These are phyloP conservation scores for Geotrichum bryndzae DNA, from an alignment of 1,139 yeast genomes.

Conservation along the genomic window DNA sequence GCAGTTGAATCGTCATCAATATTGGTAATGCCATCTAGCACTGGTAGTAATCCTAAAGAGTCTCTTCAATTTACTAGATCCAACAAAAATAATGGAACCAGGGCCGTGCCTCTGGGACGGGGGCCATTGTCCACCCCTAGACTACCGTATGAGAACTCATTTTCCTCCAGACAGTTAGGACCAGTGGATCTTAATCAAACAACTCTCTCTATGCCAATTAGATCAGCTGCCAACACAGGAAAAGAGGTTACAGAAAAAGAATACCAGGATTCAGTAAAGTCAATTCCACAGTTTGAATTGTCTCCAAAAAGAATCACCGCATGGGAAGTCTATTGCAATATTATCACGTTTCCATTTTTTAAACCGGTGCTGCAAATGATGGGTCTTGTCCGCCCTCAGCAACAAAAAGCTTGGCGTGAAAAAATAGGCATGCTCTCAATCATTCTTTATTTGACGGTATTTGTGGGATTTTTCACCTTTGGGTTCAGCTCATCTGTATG, in stretches of 20 bases:
- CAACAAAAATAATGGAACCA: neutral
- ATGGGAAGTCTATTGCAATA: slow-evolving; percentile 73
- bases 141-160: neutral
- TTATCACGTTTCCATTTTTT: slow-evolving; percentile 82
- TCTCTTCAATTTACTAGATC: neutral
- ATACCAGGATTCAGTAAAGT: neutral
- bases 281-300: neutral
- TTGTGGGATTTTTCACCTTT: slow-evolving; percentile 74
- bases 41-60: slow-evolving; percentile 54
- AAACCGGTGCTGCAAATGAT: slow-evolving; percentile 63
- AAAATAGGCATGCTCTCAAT: slow-evolving; percentile 72
- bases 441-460: slow-evolving; percentile 58
- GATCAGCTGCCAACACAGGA: neutral
- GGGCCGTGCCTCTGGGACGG: neutral
- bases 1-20: slow-evolving; percentile 54
- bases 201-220: neutral
- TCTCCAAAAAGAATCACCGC: slow-evolving; percentile 39
- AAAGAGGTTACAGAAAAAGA: neutral
- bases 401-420: slow-evolving; percentile 91
- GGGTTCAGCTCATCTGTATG: slow-evolving; percentile 82
- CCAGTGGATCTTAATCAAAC: neutral
- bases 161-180: neutral
- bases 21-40: slow-evolving; percentile 51
- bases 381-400: slow-evolving; percentile 63
- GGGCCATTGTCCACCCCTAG: neutral